These are phyloP conservation scores for Adansonia madagascariensis DNA, from an alignment of 441 rosid species.

Conservation along the genomic window DNA sequence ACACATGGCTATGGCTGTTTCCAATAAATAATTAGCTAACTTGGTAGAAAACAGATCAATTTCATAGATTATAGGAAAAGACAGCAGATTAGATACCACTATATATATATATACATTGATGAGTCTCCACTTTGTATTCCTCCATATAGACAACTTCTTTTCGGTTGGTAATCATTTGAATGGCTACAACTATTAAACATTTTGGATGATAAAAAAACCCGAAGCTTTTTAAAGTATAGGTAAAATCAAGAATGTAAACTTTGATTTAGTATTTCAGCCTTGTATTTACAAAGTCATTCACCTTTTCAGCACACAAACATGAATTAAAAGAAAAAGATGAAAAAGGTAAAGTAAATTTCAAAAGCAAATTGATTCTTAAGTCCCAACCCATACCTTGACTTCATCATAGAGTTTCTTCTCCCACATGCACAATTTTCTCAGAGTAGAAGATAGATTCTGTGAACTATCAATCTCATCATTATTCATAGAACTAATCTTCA, in stretches of 20 bases:
- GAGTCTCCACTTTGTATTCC: no score
- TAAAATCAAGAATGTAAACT: background rate
- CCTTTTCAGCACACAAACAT: background rate
- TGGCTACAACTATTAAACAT: background rate
- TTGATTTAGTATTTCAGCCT: background rate
- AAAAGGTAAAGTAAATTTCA: constrained; percentile 21
- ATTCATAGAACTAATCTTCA: constrained; percentile 30
- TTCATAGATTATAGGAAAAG: no score
- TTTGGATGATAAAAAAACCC: background rate
- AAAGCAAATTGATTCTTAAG: constrained; percentile 1
- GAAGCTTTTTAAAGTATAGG: constrained; percentile 1
- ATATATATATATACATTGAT: no score
- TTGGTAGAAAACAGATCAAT: background rate
- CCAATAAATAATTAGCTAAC: background rate
- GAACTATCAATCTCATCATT: constrained; percentile 36
- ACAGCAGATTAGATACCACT: no score
- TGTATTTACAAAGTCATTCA: constrained; percentile 7
- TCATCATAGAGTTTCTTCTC: constrained; percentile 68
- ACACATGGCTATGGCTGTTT: background rate
- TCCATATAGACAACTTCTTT: no score
- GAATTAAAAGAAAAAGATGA: constrained; percentile 19
- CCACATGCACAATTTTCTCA: constrained; percentile 66
- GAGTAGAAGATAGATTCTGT: constrained; percentile 50
- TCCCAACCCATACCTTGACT: constrained; percentile 50
- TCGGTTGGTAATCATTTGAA: no score